These are phyloP conservation scores for Fonsecaea monophora DNA, from an alignment of 2,329 filamentous ascomycete genomes.

Conservation along the genomic window DNA sequence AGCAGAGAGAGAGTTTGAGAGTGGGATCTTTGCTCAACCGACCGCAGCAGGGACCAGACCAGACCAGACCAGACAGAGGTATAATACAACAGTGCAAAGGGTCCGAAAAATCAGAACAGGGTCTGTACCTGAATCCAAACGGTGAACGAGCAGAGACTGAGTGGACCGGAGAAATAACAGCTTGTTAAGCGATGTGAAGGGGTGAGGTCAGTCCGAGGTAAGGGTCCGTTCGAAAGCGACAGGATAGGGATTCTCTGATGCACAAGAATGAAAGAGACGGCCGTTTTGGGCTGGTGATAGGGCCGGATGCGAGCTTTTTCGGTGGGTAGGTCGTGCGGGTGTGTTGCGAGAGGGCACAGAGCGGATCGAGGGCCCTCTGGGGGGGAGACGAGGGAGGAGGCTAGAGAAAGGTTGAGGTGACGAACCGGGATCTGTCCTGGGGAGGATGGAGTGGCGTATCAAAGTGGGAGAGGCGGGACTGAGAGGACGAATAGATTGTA, in stretches of 20 bases:
- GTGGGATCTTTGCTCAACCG: conserved; percentile 8
- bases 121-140: conserved; percentile 16
- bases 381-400: background rate
- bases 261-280: conserved; percentile 14
- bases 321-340: conserved; percentile 4
- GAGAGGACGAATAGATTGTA: conserved; percentile 6
- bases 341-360: conserved; percentile 9
- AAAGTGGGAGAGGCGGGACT: conserved; percentile 7
- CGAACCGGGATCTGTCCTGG: conserved; percentile 5
- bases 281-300: conserved; percentile 15
- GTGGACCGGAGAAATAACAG: conserved; percentile 27
- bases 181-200: conserved; percentile 19
- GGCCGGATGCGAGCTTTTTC: conserved; percentile 8
- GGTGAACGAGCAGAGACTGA: conserved; percentile 11
- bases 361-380: conserved; percentile 7
- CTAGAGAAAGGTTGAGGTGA: conserved; percentile 5
- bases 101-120: conserved; percentile 4
- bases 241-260: conserved; percentile 6
- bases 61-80: conserved; percentile 4
- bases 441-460: conserved; percentile 7
- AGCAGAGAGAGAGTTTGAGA: conserved; percentile 17
- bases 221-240: conserved; percentile 12
- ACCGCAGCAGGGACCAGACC: conserved; percentile 16
- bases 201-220: conserved; percentile 19
- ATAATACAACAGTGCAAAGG: conserved; percentile 12